Conservation (phyloP, 208 protist species). For the Jaenimonas drosophilae region DNA sequence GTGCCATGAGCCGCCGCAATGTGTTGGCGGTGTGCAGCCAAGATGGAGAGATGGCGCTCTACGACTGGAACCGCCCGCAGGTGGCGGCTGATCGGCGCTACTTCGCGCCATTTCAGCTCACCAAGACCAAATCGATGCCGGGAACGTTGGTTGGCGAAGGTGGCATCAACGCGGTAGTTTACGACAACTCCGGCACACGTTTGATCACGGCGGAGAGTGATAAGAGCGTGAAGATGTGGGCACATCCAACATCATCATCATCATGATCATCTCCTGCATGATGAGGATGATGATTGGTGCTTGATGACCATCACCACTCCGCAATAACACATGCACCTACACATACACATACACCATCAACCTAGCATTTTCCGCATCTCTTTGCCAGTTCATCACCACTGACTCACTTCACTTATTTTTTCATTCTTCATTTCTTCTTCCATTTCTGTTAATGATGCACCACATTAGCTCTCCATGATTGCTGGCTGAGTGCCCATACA, state of each 20-base stretch:
- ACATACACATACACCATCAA: too few relatives aligned
- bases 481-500: too few relatives aligned
- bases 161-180: slow-evolving; percentile 88
- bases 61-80: slow-evolving; percentile 91
- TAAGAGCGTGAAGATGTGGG: slow-evolving; percentile 96
- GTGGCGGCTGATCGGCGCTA: slow-evolving; percentile 1
- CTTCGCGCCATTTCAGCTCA: slow-evolving; percentile 74
- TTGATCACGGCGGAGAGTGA: slow-evolving; percentile 98
- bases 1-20: slow-evolving; percentile 76
- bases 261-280: too few relatives aligned
- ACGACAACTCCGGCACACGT: slow-evolving; percentile 96
- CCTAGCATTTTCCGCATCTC: too few relatives aligned
- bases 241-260: too few relatives aligned
- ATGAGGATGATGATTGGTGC: too few relatives aligned
- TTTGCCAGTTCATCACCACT: too few relatives aligned
- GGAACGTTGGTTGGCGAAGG: slow-evolving; percentile 80
- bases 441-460: slow-evolving; percentile 1
- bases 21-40: slow-evolving; percentile 93
- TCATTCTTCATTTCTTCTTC: too few relatives aligned
- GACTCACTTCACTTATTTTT: not conserved
- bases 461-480: too few relatives aligned
- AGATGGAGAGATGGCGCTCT: slow-evolving; percentile 90
- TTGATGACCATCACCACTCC: too few relatives aligned
- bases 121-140: slow-evolving; percentile 68
- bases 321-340: too few relatives aligned